These are phyloP conservation scores for Aureobasidium sp. DNA, from an alignment of 2,329 filamentous ascomycete genomes.

Conservation along the genomic window DNA sequence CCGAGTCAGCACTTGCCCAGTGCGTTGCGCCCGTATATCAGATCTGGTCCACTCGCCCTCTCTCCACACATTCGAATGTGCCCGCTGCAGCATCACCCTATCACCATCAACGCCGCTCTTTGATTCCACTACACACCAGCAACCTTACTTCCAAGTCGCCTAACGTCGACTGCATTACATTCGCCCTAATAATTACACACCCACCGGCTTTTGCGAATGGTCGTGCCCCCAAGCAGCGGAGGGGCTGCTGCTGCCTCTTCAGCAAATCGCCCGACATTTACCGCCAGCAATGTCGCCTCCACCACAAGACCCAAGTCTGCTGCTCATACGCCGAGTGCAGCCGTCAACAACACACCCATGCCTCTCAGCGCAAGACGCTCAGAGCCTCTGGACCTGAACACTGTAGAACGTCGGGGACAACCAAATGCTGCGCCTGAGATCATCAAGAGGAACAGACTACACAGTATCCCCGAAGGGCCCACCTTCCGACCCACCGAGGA, in stretches of 20 bases:
- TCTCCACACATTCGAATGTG: slow-evolving; percentile 10
- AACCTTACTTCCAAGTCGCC: neutral
- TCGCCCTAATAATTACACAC: neutral
- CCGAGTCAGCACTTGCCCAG: neutral
- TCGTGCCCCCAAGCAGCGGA: slow-evolving; percentile 24
- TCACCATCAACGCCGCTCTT: neutral
- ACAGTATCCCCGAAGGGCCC: slow-evolving; percentile 81
- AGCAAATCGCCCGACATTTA: slow-evolving; percentile 1
- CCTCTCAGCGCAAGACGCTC: slow-evolving; percentile 58
- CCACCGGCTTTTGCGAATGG: slow-evolving; percentile 19
- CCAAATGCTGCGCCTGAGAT: slow-evolving; percentile 67
- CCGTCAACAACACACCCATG: slow-evolving; percentile 33
- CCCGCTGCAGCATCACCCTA: slow-evolving; percentile 1
- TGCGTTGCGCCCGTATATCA: slow-evolving; percentile 1
- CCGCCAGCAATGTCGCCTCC: slow-evolving; percentile 5
- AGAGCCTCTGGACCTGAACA: slow-evolving; percentile 69
- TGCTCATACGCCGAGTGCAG: slow-evolving; percentile 16
- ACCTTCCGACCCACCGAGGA: slow-evolving; percentile 85
- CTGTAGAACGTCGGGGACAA: slow-evolving; percentile 85
- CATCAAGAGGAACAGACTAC: slow-evolving; percentile 67
- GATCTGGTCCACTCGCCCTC: slow-evolving; percentile 1
- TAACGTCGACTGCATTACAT: neutral
- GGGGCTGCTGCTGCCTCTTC: slow-evolving; percentile 15
- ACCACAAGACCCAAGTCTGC: slow-evolving; percentile 1
- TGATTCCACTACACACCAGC: neutral